phyloP scores from a whole-genome alignment of 2,329 filamentous ascomycete genomes.

The Xylaria sp. region DNA sequence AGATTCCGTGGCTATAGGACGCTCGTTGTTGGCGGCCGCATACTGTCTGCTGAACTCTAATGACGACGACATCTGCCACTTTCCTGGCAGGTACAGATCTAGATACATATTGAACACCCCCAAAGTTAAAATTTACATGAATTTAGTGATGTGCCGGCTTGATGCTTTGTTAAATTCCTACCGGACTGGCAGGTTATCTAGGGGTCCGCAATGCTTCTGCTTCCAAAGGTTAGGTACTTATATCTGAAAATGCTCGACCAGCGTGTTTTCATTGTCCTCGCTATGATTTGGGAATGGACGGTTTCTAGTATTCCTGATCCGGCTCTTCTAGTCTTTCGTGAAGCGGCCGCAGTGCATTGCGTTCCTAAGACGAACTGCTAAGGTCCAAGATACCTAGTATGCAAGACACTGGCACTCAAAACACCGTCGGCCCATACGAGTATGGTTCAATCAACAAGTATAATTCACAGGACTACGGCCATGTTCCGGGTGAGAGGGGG shows the following conservation, averaged over 20 bases:
- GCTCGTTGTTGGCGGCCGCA: background rate
- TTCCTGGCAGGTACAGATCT: background rate
- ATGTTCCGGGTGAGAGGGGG: background rate
- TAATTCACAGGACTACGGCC: slow-evolving; percentile 17
- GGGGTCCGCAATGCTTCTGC: too few relatives aligned
- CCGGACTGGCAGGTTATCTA: background rate
- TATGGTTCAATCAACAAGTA: slow-evolving; percentile 30
- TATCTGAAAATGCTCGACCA: background rate
- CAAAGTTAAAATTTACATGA: background rate
- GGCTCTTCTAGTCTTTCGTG: background rate
- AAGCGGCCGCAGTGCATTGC: background rate
- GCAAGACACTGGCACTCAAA: slow-evolving; percentile 13
- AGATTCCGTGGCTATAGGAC: background rate
- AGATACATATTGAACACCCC: background rate
- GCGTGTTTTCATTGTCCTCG: background rate
- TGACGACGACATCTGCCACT: background rate
- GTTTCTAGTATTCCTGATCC: background rate
- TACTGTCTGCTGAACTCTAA: slow-evolving; percentile 3
- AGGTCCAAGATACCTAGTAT: background rate
- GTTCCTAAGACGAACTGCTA: background rate
- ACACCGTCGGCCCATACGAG: slow-evolving; percentile 24
- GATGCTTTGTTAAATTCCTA: background rate
- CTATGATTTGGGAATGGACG: background rate
- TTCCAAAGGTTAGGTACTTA: background rate
- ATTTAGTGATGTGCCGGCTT: background rate